A percentile compares a stretch with the other conserved stretches of the same genome.
Evolutionary conservation across 495 filamentous ascomycete genomes (phyloP).

Genomic region (Podospora pseudoanserina): DNA sequence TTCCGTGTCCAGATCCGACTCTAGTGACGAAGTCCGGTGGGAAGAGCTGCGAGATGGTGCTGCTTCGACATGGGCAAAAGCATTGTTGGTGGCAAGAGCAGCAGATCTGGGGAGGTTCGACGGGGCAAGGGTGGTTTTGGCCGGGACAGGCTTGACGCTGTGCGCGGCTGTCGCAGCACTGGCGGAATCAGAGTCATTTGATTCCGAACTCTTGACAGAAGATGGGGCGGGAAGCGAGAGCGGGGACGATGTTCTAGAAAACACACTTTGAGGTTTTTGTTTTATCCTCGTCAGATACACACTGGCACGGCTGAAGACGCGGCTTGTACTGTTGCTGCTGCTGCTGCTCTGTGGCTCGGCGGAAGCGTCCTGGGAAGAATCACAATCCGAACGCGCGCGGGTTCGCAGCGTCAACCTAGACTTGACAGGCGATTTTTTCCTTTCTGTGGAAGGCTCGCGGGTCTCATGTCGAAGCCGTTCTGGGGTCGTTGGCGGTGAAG

Average conservation of each 20-base stretch:
- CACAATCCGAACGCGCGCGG: slow-evolving; percentile 10
- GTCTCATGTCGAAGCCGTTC: slow-evolving; percentile 13
- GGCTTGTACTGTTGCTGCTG: slow-evolving; percentile 17
- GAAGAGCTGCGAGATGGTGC: slow-evolving; percentile 50
- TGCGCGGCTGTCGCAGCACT: slow-evolving; percentile 16
- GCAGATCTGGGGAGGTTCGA: slow-evolving; percentile 7
- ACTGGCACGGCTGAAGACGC: slow-evolving; percentile 33
- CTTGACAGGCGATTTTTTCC: slow-evolving; percentile 17
- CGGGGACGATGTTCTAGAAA: slow-evolving; percentile 30
- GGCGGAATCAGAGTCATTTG: slow-evolving; percentile 16
- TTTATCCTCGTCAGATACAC: slow-evolving; percentile 42
- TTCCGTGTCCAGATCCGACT: slow-evolving; percentile 35
- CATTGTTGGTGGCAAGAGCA: slow-evolving; percentile 20
- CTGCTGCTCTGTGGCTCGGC: slow-evolving; percentile 29
- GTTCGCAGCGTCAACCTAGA: slow-evolving; percentile 26
- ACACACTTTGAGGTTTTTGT: slow-evolving; percentile 37
- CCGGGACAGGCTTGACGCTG: slow-evolving; percentile 15
- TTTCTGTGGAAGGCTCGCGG: slow-evolving; percentile 13
- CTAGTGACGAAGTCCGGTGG: slow-evolving; percentile 39
- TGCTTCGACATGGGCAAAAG: slow-evolving; percentile 31
- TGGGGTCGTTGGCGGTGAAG: slow-evolving; percentile 48
- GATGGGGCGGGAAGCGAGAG: slow-evolving; percentile 21
- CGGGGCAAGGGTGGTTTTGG: slow-evolving; percentile 12
- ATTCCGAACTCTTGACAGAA: slow-evolving; percentile 28
- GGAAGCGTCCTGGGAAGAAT: slow-evolving; percentile 25